phyloP scores from a whole-genome alignment of 345 rosid species.

The Camelina hispida region DNA sequence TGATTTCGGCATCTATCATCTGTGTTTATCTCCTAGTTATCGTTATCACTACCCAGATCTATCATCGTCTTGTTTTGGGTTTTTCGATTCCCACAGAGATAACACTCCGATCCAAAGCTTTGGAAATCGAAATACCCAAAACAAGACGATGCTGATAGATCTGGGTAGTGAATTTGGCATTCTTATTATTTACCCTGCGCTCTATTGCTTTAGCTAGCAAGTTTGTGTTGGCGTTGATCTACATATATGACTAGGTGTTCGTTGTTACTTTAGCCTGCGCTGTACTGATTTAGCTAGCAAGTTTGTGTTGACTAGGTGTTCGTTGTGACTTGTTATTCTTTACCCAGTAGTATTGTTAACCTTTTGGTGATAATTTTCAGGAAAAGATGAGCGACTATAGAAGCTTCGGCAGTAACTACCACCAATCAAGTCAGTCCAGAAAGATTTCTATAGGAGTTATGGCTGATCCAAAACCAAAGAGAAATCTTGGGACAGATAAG shows the following conservation, averaged over 20 bases:
- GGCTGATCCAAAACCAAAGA: conserved; percentile 55
- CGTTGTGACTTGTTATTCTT: neutral
- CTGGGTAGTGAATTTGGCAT: neutral
- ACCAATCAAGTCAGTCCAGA: conserved; percentile 70
- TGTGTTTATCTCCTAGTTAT: conserved; percentile 2
- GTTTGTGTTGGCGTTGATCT: no score
- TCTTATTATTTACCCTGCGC: neutral
- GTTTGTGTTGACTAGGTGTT: conserved; percentile 11
- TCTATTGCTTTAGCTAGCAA: conserved; percentile 1
- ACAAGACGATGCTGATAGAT: conserved; percentile 16
- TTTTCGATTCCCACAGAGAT: neutral
- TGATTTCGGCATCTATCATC: neutral
- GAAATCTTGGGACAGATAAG: conserved; percentile 46
- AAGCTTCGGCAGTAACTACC: conserved; percentile 62
- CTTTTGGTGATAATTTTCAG: conserved; percentile 45
- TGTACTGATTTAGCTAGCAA: conserved; percentile 2
- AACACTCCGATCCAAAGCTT: neutral
- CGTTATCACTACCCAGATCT: conserved; percentile 21
- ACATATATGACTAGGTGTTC: conserved; percentile 2
- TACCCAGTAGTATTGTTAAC: conserved; percentile 10
- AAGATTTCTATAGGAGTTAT: conserved; percentile 86
- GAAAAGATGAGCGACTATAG: conserved; percentile 60
- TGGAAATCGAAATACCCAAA: conserved; percentile 7
- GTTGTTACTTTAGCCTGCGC: neutral
- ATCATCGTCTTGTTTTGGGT: conserved; percentile 7